Percentiles rank a stretch among this genome's conserved stretches.
Conservation (phyloP, 495 filamentous ascomycete species). For the Penicillium ochrochloron region DNA sequence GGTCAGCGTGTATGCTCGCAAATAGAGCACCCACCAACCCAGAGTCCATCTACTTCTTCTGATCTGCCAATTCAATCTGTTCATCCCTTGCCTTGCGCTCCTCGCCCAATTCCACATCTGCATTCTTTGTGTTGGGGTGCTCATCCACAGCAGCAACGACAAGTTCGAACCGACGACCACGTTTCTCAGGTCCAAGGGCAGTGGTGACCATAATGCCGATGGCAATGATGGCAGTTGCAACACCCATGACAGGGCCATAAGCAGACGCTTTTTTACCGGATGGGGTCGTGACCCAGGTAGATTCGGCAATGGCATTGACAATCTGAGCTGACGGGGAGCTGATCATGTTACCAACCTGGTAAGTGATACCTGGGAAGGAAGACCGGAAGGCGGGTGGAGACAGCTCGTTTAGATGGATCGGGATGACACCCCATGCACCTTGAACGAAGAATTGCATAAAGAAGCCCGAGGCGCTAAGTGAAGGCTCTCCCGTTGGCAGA, state of each 20-base stretch:
- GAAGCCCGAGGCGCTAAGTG: conserved; percentile 70
- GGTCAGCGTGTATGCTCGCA: conserved; percentile 33
- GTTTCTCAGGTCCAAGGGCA: conserved; percentile 60
- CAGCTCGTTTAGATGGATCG: conserved; percentile 79
- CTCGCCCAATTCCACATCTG: conserved; percentile 29
- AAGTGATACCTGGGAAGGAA: conserved; percentile 54
- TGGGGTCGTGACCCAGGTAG: conserved; percentile 46
- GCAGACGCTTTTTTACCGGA: conserved; percentile 60
- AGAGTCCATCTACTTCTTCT: conserved; percentile 17
- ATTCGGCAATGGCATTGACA: conserved; percentile 68
- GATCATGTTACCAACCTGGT: conserved; percentile 79
- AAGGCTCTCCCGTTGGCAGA: conserved; percentile 58
- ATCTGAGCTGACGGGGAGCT: conserved; percentile 74
- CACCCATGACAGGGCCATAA: conserved; percentile 71
- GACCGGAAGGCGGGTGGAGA: conserved; percentile 76
- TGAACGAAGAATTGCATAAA: conserved; percentile 80
- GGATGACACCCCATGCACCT: conserved; percentile 78
- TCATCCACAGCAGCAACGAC: conserved; percentile 60
- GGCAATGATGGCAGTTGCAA: conserved; percentile 72
- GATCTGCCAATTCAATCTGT: conserved; percentile 35
- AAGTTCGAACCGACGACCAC: conserved; percentile 68
- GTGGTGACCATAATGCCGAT: conserved; percentile 65
- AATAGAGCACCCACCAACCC: conserved; percentile 9
- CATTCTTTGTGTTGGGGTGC: conserved; percentile 15
- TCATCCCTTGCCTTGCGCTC: conserved; percentile 24